Evolutionary conservation across 2,329 filamentous ascomycete species (phyloP).

Genomic region (Sporothrix phasma): DNA sequence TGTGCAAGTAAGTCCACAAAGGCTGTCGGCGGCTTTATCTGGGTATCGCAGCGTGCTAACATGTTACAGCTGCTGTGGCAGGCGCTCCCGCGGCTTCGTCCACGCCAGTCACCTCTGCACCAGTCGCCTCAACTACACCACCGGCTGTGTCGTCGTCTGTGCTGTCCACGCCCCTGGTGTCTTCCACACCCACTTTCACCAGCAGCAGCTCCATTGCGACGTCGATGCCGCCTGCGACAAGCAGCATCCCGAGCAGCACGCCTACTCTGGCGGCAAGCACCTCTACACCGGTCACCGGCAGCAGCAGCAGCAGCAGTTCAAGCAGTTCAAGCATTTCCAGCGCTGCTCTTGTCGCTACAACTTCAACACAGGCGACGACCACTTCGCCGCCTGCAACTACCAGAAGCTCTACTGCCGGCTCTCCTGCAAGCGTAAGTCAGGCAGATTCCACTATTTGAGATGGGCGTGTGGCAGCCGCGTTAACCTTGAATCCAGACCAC

Average conservation of each 20-base stretch:
- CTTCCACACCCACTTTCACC: not conserved
- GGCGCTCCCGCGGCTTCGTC: not conserved
- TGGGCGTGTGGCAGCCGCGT: too few species aligned
- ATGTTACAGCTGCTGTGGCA: not conserved
- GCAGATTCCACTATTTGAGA: not conserved
- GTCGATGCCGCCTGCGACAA: not conserved
- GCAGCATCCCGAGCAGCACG: not conserved
- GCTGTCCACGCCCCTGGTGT: not conserved
- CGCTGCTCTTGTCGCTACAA: not conserved
- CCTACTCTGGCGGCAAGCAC: not conserved
- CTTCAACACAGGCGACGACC: not conserved
- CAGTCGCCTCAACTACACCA: not conserved
- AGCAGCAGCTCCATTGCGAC: not conserved
- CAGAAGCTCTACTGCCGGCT: not conserved
- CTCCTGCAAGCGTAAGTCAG: constrained; percentile 3
- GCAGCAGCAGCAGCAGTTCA: too few species aligned
- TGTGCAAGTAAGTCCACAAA: constrained; percentile 18
- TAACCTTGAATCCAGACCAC: constrained; percentile 2
- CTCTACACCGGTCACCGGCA: not conserved
- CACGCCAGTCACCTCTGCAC: not conserved
- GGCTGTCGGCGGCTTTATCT: too few species aligned
- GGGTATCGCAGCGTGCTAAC: not conserved
- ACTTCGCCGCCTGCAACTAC: not conserved
- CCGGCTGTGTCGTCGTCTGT: not conserved
- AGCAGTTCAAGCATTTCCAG: not conserved